These are phyloP conservation scores for Prunus campanulata DNA, from an alignment of 306 rosid genomes.

Conservation along the genomic window DNA sequence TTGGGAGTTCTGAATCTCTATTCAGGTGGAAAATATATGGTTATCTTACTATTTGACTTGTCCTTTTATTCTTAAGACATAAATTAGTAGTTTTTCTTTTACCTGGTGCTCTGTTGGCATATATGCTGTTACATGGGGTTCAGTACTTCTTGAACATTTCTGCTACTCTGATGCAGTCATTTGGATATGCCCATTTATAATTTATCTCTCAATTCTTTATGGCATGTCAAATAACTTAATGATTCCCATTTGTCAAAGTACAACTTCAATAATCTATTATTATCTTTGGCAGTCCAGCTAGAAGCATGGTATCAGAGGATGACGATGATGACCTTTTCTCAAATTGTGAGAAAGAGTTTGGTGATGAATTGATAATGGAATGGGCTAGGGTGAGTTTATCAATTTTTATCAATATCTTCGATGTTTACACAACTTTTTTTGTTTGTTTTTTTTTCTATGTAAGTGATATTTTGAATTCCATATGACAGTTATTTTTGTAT, in stretches of 20 bases:
- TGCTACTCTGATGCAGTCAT: not conserved
- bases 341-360: slow-evolving; percentile 53
- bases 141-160: slow-evolving; percentile 10
- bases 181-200: not conserved
- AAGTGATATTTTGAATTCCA: slow-evolving; percentile 27
- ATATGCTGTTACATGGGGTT: slow-evolving; percentile 18
- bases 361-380: slow-evolving; percentile 63
- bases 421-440: slow-evolving; percentile 14
- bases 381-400: slow-evolving; percentile 84
- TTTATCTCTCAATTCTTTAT: slow-evolving; percentile 17
- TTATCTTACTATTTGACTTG: slow-evolving; percentile 1
- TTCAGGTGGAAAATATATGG: slow-evolving; percentile 64
- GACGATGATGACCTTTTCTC: slow-evolving; percentile 62
- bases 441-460: not conserved
- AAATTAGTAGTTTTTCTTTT: slow-evolving; percentile 5
- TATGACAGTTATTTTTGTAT: slow-evolving; percentile 26
- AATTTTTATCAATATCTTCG: slow-evolving; percentile 31
- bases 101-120: not conserved
- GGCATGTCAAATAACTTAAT: slow-evolving; percentile 6
- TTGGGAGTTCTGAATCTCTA: slow-evolving; percentile 70
- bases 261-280: slow-evolving; percentile 39
- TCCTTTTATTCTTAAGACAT: slow-evolving; percentile 14
- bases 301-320: slow-evolving; percentile 80
- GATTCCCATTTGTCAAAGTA: slow-evolving; percentile 3
- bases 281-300: slow-evolving; percentile 91